phyloP scores from a whole-genome alignment of 805 yeast species.

The Hyphopichia homilentoma region DNA sequence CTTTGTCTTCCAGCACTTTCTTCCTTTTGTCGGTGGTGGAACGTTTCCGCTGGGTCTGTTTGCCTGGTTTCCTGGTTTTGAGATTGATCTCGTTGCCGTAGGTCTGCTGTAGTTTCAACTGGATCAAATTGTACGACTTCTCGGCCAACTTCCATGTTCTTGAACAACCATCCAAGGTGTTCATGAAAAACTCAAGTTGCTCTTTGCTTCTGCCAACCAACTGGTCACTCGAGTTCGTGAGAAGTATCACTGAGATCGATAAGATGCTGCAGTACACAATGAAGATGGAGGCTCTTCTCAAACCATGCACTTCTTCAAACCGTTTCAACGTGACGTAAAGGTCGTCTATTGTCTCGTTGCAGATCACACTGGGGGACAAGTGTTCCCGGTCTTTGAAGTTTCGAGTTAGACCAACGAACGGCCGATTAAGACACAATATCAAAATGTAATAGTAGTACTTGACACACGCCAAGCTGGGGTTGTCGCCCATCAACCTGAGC shows the following conservation, averaged over 20 bases:
- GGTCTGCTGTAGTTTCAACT: slow-evolving; percentile 25
- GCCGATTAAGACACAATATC: slow-evolving; percentile 56
- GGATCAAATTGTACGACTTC: slow-evolving; percentile 40
- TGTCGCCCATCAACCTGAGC: slow-evolving; percentile 42
- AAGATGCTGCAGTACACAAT: slow-evolving; percentile 39
- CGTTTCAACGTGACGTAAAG: slow-evolving; percentile 33
- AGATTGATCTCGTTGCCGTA: neutral
- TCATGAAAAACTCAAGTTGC: slow-evolving; percentile 36
- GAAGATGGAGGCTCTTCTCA: slow-evolving; percentile 40
- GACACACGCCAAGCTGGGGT: slow-evolving; percentile 51
- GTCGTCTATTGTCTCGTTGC: slow-evolving; percentile 40
- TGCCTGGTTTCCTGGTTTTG: neutral
- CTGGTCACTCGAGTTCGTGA: slow-evolving; percentile 26
- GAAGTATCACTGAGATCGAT: slow-evolving; percentile 39
- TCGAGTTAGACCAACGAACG: slow-evolving; percentile 45
- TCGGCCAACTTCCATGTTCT: slow-evolving; percentile 46
- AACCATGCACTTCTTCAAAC: slow-evolving; percentile 38
- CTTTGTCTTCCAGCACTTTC: neutral
- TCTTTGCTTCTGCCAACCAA: slow-evolving; percentile 22
- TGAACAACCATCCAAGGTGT: slow-evolving; percentile 37
- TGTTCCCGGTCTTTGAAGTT: slow-evolving; percentile 8
- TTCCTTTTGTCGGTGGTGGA: neutral
- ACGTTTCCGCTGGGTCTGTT: neutral
- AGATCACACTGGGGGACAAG: slow-evolving; percentile 31
- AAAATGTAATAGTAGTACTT: slow-evolving; percentile 58